Conservation (phyloP, 805 yeast genomes). For the Schizosaccharomyces japonicus region DNA sequence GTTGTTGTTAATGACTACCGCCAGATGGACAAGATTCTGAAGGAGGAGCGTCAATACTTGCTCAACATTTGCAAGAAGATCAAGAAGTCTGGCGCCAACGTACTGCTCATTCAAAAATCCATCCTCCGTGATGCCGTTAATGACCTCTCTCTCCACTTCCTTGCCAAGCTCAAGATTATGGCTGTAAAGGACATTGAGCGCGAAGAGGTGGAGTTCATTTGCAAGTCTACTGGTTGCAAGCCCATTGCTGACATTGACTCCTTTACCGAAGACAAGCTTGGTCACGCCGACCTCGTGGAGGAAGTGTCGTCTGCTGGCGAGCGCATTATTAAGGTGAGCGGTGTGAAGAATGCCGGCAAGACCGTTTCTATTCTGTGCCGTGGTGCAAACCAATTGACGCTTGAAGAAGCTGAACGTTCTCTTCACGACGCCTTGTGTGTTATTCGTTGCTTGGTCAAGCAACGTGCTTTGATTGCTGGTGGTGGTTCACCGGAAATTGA, state of each 20-base stretch:
- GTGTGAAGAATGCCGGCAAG: constrained; percentile 33
- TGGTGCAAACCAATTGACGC: constrained; percentile 74
- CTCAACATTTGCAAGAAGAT: constrained; percentile 86
- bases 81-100: constrained; percentile 91
- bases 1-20: constrained; percentile 93
- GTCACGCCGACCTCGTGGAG: constrained; percentile 76
- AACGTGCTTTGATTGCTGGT: constrained; percentile 80
- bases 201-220: constrained; percentile 82
- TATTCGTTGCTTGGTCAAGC: constrained; percentile 63
- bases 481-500: constrained; percentile 97
- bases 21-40: constrained; percentile 95
- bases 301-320: constrained; percentile 78
- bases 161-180: constrained; percentile 77
- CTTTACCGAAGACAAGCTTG: constrained; percentile 80
- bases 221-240: constrained; percentile 52
- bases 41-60: constrained; percentile 90
- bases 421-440: constrained; percentile 95
- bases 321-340: constrained; percentile 68
- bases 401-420: constrained; percentile 93
- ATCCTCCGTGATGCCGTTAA: constrained; percentile 84
- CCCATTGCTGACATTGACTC: constrained; percentile 90
- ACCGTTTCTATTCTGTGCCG: constrained; percentile 80
- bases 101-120: constrained; percentile 71
- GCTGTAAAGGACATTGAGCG: constrained; percentile 88
- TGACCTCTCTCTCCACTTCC: constrained; percentile 80